Conservation (phyloP, 2,329 filamentous ascomycete genomes). For the Aspergillus nomiae region DNA sequence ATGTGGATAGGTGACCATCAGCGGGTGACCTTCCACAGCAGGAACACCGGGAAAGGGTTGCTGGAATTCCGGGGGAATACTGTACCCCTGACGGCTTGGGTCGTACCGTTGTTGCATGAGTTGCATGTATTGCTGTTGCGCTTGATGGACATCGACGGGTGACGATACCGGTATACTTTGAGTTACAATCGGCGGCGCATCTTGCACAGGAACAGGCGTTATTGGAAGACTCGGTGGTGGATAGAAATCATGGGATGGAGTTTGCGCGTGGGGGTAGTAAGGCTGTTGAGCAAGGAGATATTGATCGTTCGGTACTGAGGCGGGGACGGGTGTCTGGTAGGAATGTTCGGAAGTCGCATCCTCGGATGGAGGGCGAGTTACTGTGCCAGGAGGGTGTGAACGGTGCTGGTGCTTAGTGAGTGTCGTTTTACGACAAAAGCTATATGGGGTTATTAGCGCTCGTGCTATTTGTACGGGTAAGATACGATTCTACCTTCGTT, state of each 20-base stretch:
- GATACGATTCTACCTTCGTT: conserved; percentile 34
- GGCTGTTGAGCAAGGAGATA: conserved; percentile 40
- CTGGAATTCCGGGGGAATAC: conserved; percentile 33
- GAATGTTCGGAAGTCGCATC: conserved; percentile 40
- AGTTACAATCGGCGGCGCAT: conserved; percentile 31
- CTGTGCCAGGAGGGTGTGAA: conserved; percentile 37
- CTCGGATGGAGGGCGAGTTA: conserved; percentile 39
- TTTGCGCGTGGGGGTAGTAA: conserved; percentile 36
- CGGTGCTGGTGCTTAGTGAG: conserved; percentile 45
- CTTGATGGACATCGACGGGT: conserved; percentile 30
- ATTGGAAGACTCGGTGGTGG: conserved; percentile 36
- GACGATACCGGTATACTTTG: conserved; percentile 34
- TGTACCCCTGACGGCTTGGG: conserved; percentile 31
- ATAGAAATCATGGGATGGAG: conserved; percentile 41
- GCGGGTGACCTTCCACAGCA: conserved; percentile 31
- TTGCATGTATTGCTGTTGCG: conserved; percentile 36
- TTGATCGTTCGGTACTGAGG: conserved; percentile 35
- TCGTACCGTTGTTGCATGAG: conserved; percentile 38
- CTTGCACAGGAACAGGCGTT: conserved; percentile 33
- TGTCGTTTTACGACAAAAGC: conserved; percentile 45
- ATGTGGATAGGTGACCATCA: conserved; percentile 37
- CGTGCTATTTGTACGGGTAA: background rate
- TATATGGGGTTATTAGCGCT: conserved; percentile 16
- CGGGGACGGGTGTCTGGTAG: conserved; percentile 34
- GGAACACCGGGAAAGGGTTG: conserved; percentile 31